Conservation (phyloP, 768 basidiomycete species). For the Leccinum subgranulosum region DNA sequence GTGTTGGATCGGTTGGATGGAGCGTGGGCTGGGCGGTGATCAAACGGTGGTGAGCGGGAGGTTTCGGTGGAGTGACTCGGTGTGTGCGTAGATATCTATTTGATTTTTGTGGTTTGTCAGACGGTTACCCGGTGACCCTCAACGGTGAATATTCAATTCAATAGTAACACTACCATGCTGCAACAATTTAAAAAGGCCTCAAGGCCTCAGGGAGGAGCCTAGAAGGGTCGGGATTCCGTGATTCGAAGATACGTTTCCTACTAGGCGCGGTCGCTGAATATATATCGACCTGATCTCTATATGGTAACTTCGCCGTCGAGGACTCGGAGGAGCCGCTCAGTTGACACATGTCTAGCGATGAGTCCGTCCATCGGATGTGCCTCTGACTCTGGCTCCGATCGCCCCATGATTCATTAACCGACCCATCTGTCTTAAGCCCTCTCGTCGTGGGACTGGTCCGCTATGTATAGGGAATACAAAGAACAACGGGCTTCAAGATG, state of each 20-base stretch:
- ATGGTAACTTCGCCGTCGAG: background rate
- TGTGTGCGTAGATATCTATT: background rate
- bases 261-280: background rate
- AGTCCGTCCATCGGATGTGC: background rate
- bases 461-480: too few relatives aligned
- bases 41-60: background rate
- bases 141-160: background rate
- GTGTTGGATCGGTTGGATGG: slow-evolving; percentile 78
- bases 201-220: background rate
- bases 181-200: background rate
- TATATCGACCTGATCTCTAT: background rate
- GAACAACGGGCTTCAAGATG: background rate
- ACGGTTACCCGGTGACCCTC: background rate
- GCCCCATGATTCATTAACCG: background rate
- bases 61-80: background rate
- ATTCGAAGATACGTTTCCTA: background rate
- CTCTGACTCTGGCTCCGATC: background rate
- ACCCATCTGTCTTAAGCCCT: background rate
- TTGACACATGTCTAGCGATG: background rate
- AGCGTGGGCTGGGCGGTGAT: slow-evolving; percentile 48
- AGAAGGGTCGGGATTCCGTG: background rate
- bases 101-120: background rate
- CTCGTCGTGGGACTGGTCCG: background rate
- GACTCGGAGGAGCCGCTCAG: background rate
- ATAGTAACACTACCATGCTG: background rate